Conservation (phyloP, 768 basidiomycete species). For the Russula griseocarnosa region DNA sequence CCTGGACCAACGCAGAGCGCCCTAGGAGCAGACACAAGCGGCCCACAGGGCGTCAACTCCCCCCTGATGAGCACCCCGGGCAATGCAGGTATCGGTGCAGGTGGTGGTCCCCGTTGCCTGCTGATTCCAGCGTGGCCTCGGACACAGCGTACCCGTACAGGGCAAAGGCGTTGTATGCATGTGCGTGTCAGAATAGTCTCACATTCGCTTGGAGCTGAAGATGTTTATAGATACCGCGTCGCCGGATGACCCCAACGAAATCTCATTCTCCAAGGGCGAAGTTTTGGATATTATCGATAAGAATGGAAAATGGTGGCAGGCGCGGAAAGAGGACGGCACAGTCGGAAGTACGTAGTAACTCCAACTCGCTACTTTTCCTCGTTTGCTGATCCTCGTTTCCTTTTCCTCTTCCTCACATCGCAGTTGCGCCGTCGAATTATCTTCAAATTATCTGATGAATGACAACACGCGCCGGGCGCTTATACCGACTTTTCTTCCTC, state of each 20-base stretch:
- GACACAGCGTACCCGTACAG: conserved; percentile 57
- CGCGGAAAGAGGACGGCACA: conserved; percentile 69
- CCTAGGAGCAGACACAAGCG: conserved; percentile 44
- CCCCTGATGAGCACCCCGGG: conserved; percentile 62
- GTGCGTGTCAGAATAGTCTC: conserved; percentile 39
- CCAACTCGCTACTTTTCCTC: conserved; percentile 7
- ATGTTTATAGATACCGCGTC: conserved; percentile 75
- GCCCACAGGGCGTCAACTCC: conserved; percentile 46
- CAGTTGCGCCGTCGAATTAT: conserved; percentile 85
- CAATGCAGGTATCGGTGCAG: conserved; percentile 59
- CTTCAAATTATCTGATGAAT: conserved; percentile 56
- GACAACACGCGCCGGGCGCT: conserved; percentile 18
- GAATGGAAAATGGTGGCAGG: conserved; percentile 93
- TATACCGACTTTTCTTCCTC: conserved; percentile 3
- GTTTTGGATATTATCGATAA: conserved; percentile 90
- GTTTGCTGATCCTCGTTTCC: neutral
- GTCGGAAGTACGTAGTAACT: conserved; percentile 63
- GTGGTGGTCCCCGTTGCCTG: conserved; percentile 35
- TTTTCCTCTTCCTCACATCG: neutral
- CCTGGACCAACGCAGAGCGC: conserved; percentile 36
- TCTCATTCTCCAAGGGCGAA: conserved; percentile 90
- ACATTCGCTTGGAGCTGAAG: neutral
- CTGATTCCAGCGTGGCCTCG: conserved; percentile 27
- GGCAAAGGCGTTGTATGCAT: conserved; percentile 87
- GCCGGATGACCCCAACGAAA: conserved; percentile 92